Percentiles rank a stretch among this genome's conserved stretches.
Conservation (phyloP, 2,329 filamentous ascomycete species). For the Pyricularia pennisetigena region DNA sequence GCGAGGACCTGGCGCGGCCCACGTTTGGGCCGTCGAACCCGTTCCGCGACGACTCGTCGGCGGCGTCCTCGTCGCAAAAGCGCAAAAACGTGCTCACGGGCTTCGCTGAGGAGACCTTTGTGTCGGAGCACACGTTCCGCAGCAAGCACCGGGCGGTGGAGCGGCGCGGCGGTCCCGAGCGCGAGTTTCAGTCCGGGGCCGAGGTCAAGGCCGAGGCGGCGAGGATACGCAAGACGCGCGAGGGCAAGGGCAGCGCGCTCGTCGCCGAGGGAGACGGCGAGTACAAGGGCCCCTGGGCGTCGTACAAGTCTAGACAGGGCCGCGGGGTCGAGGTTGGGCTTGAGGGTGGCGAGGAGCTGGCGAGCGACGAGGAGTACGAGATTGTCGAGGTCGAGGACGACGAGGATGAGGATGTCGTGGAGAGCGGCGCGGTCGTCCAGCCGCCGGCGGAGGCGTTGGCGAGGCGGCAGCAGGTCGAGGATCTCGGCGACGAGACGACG, state of each 20-base stretch:
- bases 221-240: constrained; percentile 60
- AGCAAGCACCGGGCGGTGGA: constrained; percentile 79
- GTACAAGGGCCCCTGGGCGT: constrained; percentile 93
- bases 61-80: constrained; percentile 37
- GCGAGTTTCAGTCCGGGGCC: constrained; percentile 42
- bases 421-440: constrained; percentile 51
- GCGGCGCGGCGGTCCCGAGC: constrained; percentile 47
- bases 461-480: constrained; percentile 47
- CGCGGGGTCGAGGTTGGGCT: constrained; percentile 59
- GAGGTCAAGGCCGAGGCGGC: constrained; percentile 63
- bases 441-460: constrained; percentile 45
- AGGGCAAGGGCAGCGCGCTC: constrained; percentile 74
- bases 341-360: constrained; percentile 62
- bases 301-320: constrained; percentile 41
- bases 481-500: constrained; percentile 64
- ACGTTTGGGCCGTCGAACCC: constrained; percentile 64
- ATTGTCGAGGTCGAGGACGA: constrained; percentile 67
- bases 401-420: constrained; percentile 57
- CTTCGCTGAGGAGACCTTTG: constrained; percentile 74
- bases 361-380: constrained; percentile 70
- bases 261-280: constrained; percentile 79
- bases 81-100: constrained; percentile 80
- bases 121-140: constrained; percentile 87
- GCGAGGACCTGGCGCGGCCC: constrained; percentile 59
- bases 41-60: constrained; percentile 50